Evolutionary conservation across 768 basidiomycete genomes (phyloP).

Genomic region (Calocybe gangraenosa): DNA sequence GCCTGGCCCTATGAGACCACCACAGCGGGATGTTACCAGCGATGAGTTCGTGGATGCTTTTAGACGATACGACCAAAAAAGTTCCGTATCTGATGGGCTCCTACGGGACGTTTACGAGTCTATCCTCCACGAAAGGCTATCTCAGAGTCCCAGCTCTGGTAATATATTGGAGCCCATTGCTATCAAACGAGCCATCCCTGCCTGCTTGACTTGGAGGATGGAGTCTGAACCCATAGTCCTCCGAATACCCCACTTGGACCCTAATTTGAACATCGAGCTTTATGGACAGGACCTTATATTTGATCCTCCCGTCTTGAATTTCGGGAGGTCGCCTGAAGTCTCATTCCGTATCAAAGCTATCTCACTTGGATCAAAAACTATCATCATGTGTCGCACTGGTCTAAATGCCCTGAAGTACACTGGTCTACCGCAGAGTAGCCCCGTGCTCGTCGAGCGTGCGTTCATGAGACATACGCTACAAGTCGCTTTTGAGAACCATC

Average conservation of each 20-base stretch:
- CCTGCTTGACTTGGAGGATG: conserved; percentile 78
- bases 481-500: conserved; percentile 72
- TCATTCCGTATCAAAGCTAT: conserved; percentile 91
- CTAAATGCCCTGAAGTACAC: conserved; percentile 79
- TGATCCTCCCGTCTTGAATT: conserved; percentile 81
- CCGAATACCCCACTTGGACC: conserved; percentile 80
- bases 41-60: conserved; percentile 86
- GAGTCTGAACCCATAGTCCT: conserved; percentile 88
- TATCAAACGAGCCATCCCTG: conserved; percentile 71
- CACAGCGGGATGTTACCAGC: conserved; percentile 56
- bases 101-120: conserved; percentile 78
- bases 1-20: conserved; percentile 49
- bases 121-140: conserved; percentile 66
- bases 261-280: conserved; percentile 77
- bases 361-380: conserved; percentile 74
- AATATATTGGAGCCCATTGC: conserved; percentile 53
- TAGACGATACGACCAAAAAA: conserved; percentile 68
- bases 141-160: conserved; percentile 56
- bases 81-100: conserved; percentile 68
- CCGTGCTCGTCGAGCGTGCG: conserved; percentile 79
- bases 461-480: conserved; percentile 99
- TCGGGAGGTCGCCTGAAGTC: conserved; percentile 71
- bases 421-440: conserved; percentile 74
- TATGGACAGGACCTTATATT: conserved; percentile 86
- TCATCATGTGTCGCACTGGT: conserved; percentile 82